Evolutionary conservation across 352 stramenopile genomes (phyloP).

Genomic region (Globisporangium mamillatum): DNA sequence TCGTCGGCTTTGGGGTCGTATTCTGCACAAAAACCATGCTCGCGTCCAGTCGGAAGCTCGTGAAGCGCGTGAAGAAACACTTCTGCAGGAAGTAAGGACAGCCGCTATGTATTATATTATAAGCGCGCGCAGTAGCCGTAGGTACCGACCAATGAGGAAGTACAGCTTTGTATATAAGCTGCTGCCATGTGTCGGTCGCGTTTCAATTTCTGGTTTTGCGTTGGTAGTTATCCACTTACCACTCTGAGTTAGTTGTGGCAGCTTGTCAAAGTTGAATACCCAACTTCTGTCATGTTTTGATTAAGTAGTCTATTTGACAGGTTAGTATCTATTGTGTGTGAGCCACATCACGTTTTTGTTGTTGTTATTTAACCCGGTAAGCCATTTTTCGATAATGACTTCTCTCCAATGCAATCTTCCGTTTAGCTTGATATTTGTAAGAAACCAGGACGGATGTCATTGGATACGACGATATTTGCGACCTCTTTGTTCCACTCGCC

Average conservation of each 20-base stretch:
- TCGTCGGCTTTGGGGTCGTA: constrained; percentile 13
- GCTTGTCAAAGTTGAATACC: too few species aligned
- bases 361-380: not conserved
- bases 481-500: not conserved
- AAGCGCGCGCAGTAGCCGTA: too few species aligned
- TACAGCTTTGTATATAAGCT: too few species aligned
- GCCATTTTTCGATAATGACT: not conserved
- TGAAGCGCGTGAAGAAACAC: not conserved
- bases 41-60: not conserved
- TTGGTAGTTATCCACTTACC: too few species aligned
- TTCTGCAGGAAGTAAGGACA: constrained; percentile 2
- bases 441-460: not conserved
- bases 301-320: not conserved
- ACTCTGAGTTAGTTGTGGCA: too few species aligned
- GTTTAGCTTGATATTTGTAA: not conserved
- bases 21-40: constrained; percentile 8
- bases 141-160: too few species aligned
- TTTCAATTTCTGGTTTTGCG: too few species aligned
- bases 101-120: not conserved
- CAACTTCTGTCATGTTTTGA: too few species aligned
- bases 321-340: not conserved
- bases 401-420: not conserved
- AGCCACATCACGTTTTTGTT: not conserved
- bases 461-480: not conserved
- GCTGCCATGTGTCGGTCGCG: too few species aligned